Conservation (phyloP, 257 asterid genomes). For the Solanum pinnatisectum region DNA sequence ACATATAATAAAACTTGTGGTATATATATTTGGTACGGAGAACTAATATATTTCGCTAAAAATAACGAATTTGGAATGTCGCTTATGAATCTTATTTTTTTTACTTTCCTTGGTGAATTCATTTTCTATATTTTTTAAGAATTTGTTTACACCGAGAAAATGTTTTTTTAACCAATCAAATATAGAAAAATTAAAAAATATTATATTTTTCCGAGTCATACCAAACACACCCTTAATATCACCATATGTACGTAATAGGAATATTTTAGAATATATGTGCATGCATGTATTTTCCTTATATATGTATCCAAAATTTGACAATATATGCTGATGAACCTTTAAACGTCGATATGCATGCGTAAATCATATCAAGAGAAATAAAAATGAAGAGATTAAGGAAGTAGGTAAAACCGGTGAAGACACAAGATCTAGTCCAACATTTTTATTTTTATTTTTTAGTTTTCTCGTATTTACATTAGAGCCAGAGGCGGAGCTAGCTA, state of each 20-base stretch:
- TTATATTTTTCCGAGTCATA: neutral
- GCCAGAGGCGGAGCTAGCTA: too few species aligned
- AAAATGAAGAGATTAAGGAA: neutral
- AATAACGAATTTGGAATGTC: neutral
- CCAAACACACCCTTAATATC: neutral
- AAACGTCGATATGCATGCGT: neutral
- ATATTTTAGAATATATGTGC: neutral
- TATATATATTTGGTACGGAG: neutral
- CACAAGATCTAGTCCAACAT: neutral
- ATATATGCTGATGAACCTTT: neutral
- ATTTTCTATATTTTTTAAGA: neutral
- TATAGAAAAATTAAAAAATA: neutral
- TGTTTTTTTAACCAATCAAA: neutral
- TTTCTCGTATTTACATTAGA: too few species aligned
- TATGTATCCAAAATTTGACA: neutral
- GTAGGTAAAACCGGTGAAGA: conserved; percentile 67
- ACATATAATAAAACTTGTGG: neutral
- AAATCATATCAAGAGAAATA: neutral
- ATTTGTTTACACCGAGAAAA: neutral
- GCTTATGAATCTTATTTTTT: neutral
- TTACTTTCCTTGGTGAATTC: neutral
- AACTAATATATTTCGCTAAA: too few species aligned
- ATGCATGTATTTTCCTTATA: neutral
- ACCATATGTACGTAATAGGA: neutral
- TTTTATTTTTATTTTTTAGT: too few species aligned